Evolutionary conservation across 805 yeast genomes (phyloP).

Genomic region (Candida taoyuanica): DNA sequence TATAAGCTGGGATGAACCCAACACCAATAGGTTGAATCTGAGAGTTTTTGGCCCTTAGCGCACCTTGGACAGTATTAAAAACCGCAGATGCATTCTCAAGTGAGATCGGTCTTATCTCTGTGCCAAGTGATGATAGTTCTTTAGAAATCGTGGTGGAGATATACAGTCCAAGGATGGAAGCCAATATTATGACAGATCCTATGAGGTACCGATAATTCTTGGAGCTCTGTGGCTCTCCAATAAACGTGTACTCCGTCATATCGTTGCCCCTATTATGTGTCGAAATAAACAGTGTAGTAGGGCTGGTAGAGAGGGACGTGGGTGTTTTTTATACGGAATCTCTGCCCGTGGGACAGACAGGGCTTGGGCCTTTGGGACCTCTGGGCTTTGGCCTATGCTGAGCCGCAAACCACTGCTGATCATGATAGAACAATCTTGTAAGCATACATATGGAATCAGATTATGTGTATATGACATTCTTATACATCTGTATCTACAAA

Average conservation of each 20-base stretch:
- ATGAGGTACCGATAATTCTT: constrained; percentile 1
- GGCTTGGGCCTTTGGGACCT: too few relatives aligned
- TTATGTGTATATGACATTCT: too few relatives aligned
- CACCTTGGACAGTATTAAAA: constrained; percentile 51
- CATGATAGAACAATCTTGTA: too few relatives aligned
- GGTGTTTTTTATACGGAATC: background rate
- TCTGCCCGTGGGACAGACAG: background rate
- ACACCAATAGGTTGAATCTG: constrained; percentile 55
- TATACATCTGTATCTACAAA: too few relatives aligned
- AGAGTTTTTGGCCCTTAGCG: constrained; percentile 46
- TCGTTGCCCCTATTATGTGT: too few relatives aligned
- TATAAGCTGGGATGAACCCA: constrained; percentile 52
- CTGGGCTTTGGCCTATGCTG: too few relatives aligned
- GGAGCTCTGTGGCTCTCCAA: background rate
- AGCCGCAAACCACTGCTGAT: background rate
- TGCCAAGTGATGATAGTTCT: too few relatives aligned
- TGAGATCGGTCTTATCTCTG: constrained; percentile 25
- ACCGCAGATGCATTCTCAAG: constrained; percentile 48
- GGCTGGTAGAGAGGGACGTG: background rate
- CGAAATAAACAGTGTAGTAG: too few relatives aligned
- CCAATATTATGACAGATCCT: background rate
- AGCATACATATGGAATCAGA: too few relatives aligned
- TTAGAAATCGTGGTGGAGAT: background rate
- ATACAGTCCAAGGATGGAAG: background rate
- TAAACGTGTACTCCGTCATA: background rate